Evolutionary conservation across 441 rosid species (phyloP), one percentile per base, ranked within the genome.

Genomic region (Croton laevigatus): DNA sequence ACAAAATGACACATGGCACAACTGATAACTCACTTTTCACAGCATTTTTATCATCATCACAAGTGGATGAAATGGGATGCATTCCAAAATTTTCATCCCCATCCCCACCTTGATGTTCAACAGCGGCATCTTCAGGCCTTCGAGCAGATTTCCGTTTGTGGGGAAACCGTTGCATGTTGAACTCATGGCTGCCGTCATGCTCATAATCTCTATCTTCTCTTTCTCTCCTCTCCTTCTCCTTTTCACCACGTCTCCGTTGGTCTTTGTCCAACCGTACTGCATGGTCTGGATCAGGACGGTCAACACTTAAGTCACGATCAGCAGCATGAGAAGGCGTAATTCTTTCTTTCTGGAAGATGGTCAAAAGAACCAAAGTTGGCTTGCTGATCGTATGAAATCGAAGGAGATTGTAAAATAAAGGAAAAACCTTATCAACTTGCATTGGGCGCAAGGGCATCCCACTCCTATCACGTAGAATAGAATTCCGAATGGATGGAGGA

Each of bases 41-140:
- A 61, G 81, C 78, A 88, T 82, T 84, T 87, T 85, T 90, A 75
- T 93, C 94, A 77, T 85, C 93, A 81, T 69, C n/a, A n/a, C n/a
- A 76, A 65, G 85, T 66, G 52, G 89, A 86, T 70, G 93, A 89
- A 77, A 79, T 73, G 27, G 81, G 82, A 69, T 59, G 78, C 52
- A 70, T 75, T 76, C 87, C 89, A 78, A 78, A 80, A 73, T 84
- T 77, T 74, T 83, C 88, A 71, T 87, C 83, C 13, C 81, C 87
- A 63, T 86, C 89, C 62, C 88, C 87, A 73, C 82, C 84, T 78
- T 90, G 95, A 81, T 87, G 86, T 67, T 87, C 96, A 74, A 82
- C 68, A 74, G 86, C 75, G 8, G 81, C 72, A 60, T 82, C 89
- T 73, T 85, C 89, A 75, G 70, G 66, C 55, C 70, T 81, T 22